Conservation (phyloP, 768 basidiomycete genomes). For the Boletus pseudopeckii region DNA sequence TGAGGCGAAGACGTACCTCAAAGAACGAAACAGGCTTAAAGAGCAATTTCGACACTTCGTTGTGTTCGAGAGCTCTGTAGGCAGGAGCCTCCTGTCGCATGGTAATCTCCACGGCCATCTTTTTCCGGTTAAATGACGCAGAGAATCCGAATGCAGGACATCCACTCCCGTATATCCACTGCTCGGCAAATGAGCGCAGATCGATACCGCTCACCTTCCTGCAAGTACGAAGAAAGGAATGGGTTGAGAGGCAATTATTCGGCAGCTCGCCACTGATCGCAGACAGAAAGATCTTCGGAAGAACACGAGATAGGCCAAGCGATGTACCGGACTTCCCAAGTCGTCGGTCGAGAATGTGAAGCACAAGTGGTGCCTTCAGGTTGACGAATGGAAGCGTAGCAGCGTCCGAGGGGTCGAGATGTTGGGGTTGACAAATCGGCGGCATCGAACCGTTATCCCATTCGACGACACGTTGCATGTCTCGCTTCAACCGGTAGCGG, state of each 20-base stretch:
- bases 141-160: conserved; percentile 89
- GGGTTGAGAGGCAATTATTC: conserved; percentile 84
- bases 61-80: conserved; percentile 58
- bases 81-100: conserved; percentile 90
- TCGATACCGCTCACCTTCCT: conserved; percentile 93
- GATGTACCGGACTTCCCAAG: conserved; percentile 95
- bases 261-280: conserved; percentile 88
- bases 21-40: conserved; percentile 88
- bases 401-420: conserved; percentile 79
- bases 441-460: conserved; percentile 87
- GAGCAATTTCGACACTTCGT: conserved; percentile 61
- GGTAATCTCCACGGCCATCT: conserved; percentile 95
- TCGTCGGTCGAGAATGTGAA: conserved; percentile 92
- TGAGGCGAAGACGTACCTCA: conserved; percentile 51
- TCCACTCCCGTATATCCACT: conserved; percentile 98
- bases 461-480: conserved; percentile 89
- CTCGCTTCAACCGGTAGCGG: conserved; percentile 90
- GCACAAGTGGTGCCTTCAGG: conserved; percentile 91
- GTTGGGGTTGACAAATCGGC: conserved; percentile 89
- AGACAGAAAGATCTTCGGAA: conserved; percentile 92
- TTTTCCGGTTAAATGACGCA: conserved; percentile 93
- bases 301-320: conserved; percentile 87
- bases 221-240: conserved; percentile 86
- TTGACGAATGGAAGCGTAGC: conserved; percentile 84
- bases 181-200: conserved; percentile 88